A percentile compares a stretch with the other conserved stretches of the same genome.
Conservation (phyloP, 2,329 filamentous ascomycete species). For the Monosporascus sp. region DNA sequence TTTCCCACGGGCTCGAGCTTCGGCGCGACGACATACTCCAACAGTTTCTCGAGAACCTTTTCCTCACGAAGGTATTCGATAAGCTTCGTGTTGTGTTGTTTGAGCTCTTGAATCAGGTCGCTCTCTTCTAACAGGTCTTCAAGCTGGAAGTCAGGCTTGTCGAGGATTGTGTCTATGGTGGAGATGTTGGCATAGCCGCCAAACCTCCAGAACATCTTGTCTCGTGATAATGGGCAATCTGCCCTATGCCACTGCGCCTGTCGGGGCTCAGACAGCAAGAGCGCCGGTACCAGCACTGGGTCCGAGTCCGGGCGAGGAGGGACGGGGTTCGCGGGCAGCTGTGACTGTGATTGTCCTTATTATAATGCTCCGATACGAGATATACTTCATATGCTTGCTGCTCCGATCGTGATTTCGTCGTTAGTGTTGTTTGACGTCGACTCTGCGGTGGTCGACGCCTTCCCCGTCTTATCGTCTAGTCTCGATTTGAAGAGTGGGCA, state of each 20-base stretch:
- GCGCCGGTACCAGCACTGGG: constrained; percentile 11
- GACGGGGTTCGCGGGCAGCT: constrained; percentile 1
- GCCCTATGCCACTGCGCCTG: constrained; percentile 19
- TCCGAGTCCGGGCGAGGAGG: background rate
- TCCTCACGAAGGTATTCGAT: constrained; percentile 93
- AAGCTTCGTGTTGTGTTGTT: constrained; percentile 95
- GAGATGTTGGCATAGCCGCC: constrained; percentile 98
- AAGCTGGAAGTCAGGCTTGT: constrained; percentile 91
- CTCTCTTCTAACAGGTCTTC: constrained; percentile 95
- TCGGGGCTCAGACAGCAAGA: background rate
- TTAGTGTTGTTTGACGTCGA: no score
- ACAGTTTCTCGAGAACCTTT: constrained; percentile 73
- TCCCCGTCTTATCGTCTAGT: no score
- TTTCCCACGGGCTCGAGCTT: constrained; percentile 55
- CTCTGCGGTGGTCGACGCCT: no score
- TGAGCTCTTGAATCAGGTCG: constrained; percentile 94
- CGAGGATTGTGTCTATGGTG: constrained; percentile 91
- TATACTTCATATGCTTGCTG: background rate
- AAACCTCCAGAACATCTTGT: constrained; percentile 99
- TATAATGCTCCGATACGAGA: background rate
- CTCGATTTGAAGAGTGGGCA: no score
- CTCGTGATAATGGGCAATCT: constrained; percentile 13
- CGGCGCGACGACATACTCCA: constrained; percentile 87
- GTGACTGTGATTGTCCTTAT: background rate
- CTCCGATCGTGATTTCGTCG: no score